These are phyloP conservation scores for Phytophthora aleatoria DNA, from an alignment of 352 stramenopile species.

Conservation along the genomic window DNA sequence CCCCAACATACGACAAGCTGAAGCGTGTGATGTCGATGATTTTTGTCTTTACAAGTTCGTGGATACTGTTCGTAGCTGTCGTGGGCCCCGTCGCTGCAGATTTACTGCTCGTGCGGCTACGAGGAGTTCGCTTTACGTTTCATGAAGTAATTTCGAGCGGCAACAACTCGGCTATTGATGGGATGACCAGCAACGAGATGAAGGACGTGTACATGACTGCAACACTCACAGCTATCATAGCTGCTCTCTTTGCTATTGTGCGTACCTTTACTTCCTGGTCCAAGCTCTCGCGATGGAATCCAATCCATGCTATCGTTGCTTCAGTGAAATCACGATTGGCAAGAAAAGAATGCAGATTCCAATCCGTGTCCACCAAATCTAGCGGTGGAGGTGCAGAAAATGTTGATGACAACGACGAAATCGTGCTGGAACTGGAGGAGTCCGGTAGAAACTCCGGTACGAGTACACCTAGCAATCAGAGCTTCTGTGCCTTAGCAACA, in stretches of 20 bases:
- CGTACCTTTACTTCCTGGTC: constrained; percentile 5
- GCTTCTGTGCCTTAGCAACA: constrained; percentile 6
- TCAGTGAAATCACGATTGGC: constrained; percentile 1
- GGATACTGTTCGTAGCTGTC: constrained; percentile 24
- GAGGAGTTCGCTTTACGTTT: constrained; percentile 43
- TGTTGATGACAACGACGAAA: constrained; percentile 6
- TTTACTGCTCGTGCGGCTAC: constrained; percentile 37
- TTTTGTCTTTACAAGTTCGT: constrained; percentile 22
- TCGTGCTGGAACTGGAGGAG: constrained; percentile 10
- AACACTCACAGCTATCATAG: background rate
- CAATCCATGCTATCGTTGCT: constrained; percentile 2
- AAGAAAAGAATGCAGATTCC: constrained; percentile 2
- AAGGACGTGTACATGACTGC: constrained; percentile 12
- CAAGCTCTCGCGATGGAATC: constrained; percentile 16
- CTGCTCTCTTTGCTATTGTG: constrained; percentile 17
- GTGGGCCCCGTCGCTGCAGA: constrained; percentile 35
- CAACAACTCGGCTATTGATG: constrained; percentile 4
- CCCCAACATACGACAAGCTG: background rate
- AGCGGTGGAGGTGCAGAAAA: background rate
- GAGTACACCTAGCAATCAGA: constrained; percentile 6
- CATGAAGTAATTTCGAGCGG: constrained; percentile 14
- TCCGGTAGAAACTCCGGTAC: constrained; percentile 3
- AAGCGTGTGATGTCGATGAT: background rate
- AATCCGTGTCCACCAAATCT: constrained; percentile 16
- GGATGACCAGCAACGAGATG: constrained; percentile 15